These are phyloP conservation scores for Aspergillus kassunensis DNA, from an alignment of 495 filamentous ascomycete genomes.

Conservation along the genomic window DNA sequence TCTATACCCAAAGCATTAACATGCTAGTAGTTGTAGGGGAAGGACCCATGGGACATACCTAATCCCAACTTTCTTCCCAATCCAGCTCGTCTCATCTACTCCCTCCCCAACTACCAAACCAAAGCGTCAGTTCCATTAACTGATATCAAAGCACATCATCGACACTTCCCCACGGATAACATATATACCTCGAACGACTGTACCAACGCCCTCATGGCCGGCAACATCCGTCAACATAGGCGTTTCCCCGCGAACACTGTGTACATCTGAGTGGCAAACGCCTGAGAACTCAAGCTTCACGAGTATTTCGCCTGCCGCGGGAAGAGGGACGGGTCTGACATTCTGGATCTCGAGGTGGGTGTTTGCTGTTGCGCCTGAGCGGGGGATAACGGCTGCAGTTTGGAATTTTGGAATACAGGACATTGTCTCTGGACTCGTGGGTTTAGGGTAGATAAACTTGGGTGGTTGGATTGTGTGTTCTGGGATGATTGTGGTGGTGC, in stretches of 20 bases:
- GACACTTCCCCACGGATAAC: background rate
- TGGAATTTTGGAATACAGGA: conserved; percentile 31
- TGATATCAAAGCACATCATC: background rate
- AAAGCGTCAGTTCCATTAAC: background rate
- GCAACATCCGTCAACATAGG: conserved; percentile 45
- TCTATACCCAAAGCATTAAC: conserved; percentile 19
- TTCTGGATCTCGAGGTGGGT: conserved; percentile 27
- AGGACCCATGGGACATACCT: conserved; percentile 22
- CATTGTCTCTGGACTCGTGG: too few species aligned
- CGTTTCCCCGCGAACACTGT: conserved; percentile 42
- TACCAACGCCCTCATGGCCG: conserved; percentile 43
- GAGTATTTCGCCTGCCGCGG: conserved; percentile 33
- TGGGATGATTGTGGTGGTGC: too few species aligned
- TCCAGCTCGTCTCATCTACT: conserved; percentile 29
- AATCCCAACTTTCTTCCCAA: conserved; percentile 36
- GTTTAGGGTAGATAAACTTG: too few species aligned
- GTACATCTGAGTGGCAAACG: conserved; percentile 43
- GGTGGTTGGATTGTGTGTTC: too few species aligned
- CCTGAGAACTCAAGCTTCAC: conserved; percentile 42
- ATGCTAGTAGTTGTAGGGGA: background rate
- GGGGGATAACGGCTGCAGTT: conserved; percentile 33
- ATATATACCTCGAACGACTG: conserved; percentile 30
- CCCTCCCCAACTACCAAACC: conserved; percentile 25
- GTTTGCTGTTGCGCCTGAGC: conserved; percentile 21
- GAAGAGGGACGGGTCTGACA: conserved; percentile 31